These are phyloP conservation scores for carrot (Daucus carota) DNA, from an alignment of 129 eudicot genomes.

Conservation along the genomic window DH1_v3.0 NC_030382.2:51688001-51688500, in stretches of 20 bases:
- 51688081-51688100: too few relatives aligned
- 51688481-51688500: conserved; percentile 99
- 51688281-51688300: too few relatives aligned
- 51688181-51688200: too few relatives aligned
- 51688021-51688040: too few relatives aligned
- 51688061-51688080: too few relatives aligned
- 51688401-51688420: neutral
- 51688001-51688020: too few relatives aligned
- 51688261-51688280: too few relatives aligned
- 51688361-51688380: neutral
- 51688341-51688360: neutral
- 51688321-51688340: too few relatives aligned
- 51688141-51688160: neutral
- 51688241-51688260: too few relatives aligned
- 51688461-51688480: conserved; percentile 95
- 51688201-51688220: neutral
- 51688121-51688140: neutral
- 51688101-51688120: neutral
- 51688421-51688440: neutral
- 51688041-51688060: too few relatives aligned
- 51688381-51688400: neutral
- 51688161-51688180: neutral
- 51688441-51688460: conserved; percentile 3
- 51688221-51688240: neutral
- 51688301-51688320: too few relatives aligned